Evolutionary conservation across 1,284 basidiomycete species (phyloP).

Genomic region (Ustilago tritici): DNA sequence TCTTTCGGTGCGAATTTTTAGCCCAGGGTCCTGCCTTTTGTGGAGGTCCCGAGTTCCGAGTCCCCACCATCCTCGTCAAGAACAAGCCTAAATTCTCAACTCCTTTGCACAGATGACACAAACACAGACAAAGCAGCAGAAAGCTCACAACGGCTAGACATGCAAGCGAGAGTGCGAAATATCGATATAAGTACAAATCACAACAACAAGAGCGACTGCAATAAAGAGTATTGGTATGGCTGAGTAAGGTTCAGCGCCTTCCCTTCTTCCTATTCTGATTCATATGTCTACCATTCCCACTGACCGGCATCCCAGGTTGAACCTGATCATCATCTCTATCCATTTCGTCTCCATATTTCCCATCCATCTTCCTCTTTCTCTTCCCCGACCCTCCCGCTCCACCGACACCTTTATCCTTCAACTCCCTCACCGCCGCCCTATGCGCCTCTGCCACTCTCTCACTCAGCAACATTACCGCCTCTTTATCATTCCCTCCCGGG

Average conservation of each 20-base stretch:
- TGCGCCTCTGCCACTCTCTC: conserved; percentile 92
- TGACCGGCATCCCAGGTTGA: conserved; percentile 49
- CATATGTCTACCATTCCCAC: conserved; percentile 32
- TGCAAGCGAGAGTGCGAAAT: background rate
- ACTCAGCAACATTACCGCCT: conserved; percentile 86
- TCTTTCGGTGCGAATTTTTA: background rate
- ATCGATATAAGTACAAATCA: conserved; percentile 14
- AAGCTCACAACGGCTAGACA: background rate
- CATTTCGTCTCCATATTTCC: conserved; percentile 57
- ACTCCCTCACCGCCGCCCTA: conserved; percentile 82
- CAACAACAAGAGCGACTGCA: background rate
- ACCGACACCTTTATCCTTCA: conserved; percentile 64
- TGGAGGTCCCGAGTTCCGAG: background rate
- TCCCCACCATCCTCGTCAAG: too few relatives aligned
- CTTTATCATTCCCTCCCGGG: conserved; percentile 81
- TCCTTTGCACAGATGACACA: background rate
- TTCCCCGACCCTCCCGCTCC: conserved; percentile 60
- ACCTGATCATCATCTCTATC: conserved; percentile 68
- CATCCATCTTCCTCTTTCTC: conserved; percentile 59
- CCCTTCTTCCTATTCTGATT: conserved; percentile 41
- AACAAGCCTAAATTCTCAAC: background rate
- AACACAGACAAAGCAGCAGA: background rate
- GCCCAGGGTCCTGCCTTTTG: background rate
- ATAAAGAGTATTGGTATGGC: background rate
- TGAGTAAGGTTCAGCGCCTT: conserved; percentile 19